Conservation (phyloP, 768 basidiomycete genomes). For the Hydnomerulius pinastri region DNA sequence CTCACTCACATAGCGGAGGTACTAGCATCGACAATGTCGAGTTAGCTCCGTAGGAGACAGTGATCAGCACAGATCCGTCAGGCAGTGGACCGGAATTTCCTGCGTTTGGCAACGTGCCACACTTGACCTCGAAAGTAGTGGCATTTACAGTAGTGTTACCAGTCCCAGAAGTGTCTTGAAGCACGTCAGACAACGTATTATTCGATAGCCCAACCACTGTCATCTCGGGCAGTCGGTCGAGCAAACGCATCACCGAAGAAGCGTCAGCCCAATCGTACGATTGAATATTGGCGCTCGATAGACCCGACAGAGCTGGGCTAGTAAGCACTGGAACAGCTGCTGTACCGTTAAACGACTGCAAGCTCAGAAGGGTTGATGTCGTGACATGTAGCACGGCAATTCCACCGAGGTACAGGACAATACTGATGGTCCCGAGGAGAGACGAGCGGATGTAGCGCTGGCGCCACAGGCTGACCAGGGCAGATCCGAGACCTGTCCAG, state of each 20-base stretch:
- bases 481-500: no score
- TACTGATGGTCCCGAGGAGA: no score
- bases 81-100: no score
- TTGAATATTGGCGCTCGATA: not conserved
- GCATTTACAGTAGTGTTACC: not conserved
- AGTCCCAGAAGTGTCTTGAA: not conserved
- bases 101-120: not conserved
- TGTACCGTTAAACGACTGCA: slow-evolving; percentile 14
- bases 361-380: slow-evolving; percentile 4
- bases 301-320: not conserved
- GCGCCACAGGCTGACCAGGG: no score
- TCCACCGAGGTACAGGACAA: slow-evolving; percentile 10
- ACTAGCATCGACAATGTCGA: not conserved
- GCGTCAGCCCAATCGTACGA: not conserved
- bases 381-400: slow-evolving; percentile 16
- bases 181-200: not conserved
- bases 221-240: not conserved
- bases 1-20: not conserved
- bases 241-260: not conserved
- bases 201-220: not conserved
- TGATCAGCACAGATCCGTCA: no score
- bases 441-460: no score
- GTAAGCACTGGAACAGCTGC: not conserved
- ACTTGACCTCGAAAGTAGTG: not conserved
- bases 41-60: no score